Evolutionary conservation across 352 stramenopile genomes (phyloP), one percentile per base, ranked within the genome.

Genomic region (Phytopythium ostracodes): DNA sequence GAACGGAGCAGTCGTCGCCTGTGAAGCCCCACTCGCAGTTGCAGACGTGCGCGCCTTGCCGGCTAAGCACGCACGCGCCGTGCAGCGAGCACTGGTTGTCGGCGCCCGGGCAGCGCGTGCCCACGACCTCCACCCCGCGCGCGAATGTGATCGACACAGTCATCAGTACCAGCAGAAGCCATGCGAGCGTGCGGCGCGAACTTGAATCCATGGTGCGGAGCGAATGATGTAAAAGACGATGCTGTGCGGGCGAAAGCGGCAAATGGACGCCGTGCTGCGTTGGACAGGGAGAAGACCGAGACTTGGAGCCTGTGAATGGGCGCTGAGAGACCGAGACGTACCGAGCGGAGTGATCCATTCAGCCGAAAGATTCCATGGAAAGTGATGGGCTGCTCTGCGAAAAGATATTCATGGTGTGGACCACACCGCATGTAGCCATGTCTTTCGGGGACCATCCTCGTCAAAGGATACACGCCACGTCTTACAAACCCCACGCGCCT

Each of bases 1-100:
- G 87, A 60, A 66, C 79, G 51, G 73, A 68, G 64, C 83, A 92
- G 69, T 91, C 83, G n/a, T 52, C 62, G 31, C 60, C 74, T 8
- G 71, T 73, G 57, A 83, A 91, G 2, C 83, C 81, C 83, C 83
- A 91, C 49, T 91, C 77, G 54, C 83, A 92, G 59, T 91, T 92
- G 73, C 83, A 92, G 35, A 92, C 79, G 56, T 81, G 68, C 24
- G 89, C 72, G 33, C 79, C 79, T 24, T 77, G 71, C 27, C 79
- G 76, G 49, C 81, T 90, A 68, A 91, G 76, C 54, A 70, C 77
- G 56, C 83, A 92, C 27, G 68, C 64, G 29, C 83, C 83, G 57
- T 89, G 81, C 31, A 89, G 70, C 17, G 79, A 91, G 65, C 83
- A 92, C 63, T 89, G 81, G 53, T 86, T 90, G 14, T 72, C 74